Base-by-base conservation (phyloP, 164 flowering plant genomes). In the Cinnamomum micranthum region DNA sequence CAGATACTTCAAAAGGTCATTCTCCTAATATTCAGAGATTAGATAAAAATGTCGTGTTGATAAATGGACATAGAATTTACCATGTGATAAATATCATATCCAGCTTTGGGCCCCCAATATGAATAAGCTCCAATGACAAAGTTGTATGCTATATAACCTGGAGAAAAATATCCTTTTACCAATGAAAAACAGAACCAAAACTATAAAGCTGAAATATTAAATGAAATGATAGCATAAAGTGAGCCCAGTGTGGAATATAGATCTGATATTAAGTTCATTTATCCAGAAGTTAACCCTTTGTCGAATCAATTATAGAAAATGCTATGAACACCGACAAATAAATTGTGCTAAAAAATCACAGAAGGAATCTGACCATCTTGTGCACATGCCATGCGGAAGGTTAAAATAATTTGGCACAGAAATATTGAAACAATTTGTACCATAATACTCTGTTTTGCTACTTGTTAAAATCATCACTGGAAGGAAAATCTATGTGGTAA, bases 71-170 rank as follows among this genome's bases (percentile, higher is more conserved):
- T 27, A 24, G 65, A 70, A 51, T 65, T 79, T 87, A 92, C 98
- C 98, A 95, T 95, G 60, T 92, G 84, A 78, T 95, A 95, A 59
- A 95, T 93, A 81, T 78, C 86, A 76, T 92, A 88, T 50, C 99
- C 99, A 79, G 97, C 98, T 87, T 95, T 95, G 13, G 99, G 99
- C 27, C 99, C 99, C 99, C 99, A 95, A 79, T 95, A 95, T 22
- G 99, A 95, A 83, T 95, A 95, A 51, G 99, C 97, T 64, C 99
- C 99, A 11, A 95, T 84, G 71, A 95, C 99, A 78, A 95, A 95
- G 84, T 90, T 95, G 89, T 95, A 95, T 35, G 91, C 74, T 75
- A 93, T 79, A 68, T 91, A 92, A 65, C 98, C 98, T 95, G 87
- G 67, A 31, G 27, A 70, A 65, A 66, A 69, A 12, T 69, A 55